phyloP scores from a whole-genome alignment of 1,284 basidiomycete species.

The Amylostereum chailletii region DNA sequence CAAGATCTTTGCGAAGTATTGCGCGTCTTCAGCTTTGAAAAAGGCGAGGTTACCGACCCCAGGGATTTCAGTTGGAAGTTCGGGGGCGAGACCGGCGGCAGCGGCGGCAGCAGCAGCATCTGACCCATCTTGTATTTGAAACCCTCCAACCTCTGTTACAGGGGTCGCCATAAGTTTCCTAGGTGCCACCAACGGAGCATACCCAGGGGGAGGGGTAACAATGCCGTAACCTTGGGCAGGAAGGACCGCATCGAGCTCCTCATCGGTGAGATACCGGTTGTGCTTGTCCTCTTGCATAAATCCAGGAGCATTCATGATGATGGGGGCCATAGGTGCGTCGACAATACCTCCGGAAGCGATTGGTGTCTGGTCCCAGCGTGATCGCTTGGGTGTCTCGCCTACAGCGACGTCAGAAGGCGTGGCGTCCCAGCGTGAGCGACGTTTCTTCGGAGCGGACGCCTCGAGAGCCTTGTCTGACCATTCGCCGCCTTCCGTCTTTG shows the following conservation, averaged over 20 bases:
- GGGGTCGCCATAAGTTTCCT: slow-evolving; percentile 73
- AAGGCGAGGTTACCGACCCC: slow-evolving; percentile 96
- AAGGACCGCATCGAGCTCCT: slow-evolving; percentile 89
- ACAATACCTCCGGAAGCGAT: slow-evolving; percentile 29
- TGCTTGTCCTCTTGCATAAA: slow-evolving; percentile 87
- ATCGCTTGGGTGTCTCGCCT: slow-evolving; percentile 68
- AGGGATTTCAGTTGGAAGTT: slow-evolving; percentile 97
- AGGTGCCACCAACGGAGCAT: slow-evolving; percentile 77
- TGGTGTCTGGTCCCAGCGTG: slow-evolving; percentile 94
- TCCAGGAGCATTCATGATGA: slow-evolving; percentile 81
- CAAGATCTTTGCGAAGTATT: slow-evolving; percentile 95
- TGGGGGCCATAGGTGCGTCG: slow-evolving; percentile 58
- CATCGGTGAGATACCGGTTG: slow-evolving; percentile 90
- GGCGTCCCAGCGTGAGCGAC: slow-evolving; percentile 91
- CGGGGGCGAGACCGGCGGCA: slow-evolving; percentile 87
- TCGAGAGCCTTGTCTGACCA: slow-evolving; percentile 70
- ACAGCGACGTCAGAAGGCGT: slow-evolving; percentile 61
- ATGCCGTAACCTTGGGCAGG: slow-evolving; percentile 85
- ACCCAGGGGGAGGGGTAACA: slow-evolving; percentile 90
- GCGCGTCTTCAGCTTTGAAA: slow-evolving; percentile 97
- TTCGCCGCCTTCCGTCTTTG: slow-evolving; percentile 49
- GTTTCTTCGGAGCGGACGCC: slow-evolving; percentile 76
- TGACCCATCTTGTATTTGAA: slow-evolving; percentile 93
- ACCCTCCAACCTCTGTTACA: slow-evolving; percentile 71
- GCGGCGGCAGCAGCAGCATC: slow-evolving; percentile 81